Conservation (phyloP, 139 green algal genomes). For the Picochlorum sp. region DNA sequence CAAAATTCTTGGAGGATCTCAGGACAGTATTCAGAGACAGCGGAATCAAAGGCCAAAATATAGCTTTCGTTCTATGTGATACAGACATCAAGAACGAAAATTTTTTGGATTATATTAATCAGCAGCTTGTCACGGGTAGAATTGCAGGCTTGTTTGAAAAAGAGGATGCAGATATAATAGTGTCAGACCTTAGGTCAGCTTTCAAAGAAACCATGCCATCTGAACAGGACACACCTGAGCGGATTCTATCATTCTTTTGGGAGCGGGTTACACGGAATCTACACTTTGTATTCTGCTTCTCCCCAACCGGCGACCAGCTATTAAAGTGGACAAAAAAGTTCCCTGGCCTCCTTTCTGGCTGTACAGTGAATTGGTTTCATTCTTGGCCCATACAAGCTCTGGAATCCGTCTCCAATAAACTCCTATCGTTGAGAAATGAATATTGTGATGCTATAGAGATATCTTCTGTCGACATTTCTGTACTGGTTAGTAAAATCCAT, state of each 20-base stretch:
- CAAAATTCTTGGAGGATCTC: slow-evolving; percentile 93
- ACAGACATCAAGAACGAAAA: slow-evolving; percentile 88
- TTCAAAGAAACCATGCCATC: background rate
- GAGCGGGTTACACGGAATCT: slow-evolving; percentile 82
- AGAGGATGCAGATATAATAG: slow-evolving; percentile 89
- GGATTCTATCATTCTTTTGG: slow-evolving; percentile 83
- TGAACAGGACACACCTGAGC: slow-evolving; percentile 11
- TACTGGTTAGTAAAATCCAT: background rate
- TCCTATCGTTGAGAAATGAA: background rate
- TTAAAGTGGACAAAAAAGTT: slow-evolving; percentile 79
- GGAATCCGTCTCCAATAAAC: slow-evolving; percentile 39
- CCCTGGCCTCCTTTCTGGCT: slow-evolving; percentile 86
- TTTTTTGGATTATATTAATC: slow-evolving; percentile 97
- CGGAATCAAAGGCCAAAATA: slow-evolving; percentile 82
- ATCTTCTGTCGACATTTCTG: background rate
- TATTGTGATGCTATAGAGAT: background rate
- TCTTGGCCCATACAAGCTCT: slow-evolving; percentile 70
- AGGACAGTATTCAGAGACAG: slow-evolving; percentile 89
- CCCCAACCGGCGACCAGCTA: slow-evolving; percentile 83
- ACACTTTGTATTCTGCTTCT: slow-evolving; percentile 90
- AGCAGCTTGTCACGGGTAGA: slow-evolving; percentile 90
- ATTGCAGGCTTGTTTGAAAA: slow-evolving; percentile 86
- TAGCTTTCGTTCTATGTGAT: slow-evolving; percentile 92
- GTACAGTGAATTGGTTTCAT: slow-evolving; percentile 91
- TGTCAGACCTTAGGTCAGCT: slow-evolving; percentile 74